phyloP scores from a whole-genome alignment of 305 asterid species.

The Euphrasia arctica region DNA sequence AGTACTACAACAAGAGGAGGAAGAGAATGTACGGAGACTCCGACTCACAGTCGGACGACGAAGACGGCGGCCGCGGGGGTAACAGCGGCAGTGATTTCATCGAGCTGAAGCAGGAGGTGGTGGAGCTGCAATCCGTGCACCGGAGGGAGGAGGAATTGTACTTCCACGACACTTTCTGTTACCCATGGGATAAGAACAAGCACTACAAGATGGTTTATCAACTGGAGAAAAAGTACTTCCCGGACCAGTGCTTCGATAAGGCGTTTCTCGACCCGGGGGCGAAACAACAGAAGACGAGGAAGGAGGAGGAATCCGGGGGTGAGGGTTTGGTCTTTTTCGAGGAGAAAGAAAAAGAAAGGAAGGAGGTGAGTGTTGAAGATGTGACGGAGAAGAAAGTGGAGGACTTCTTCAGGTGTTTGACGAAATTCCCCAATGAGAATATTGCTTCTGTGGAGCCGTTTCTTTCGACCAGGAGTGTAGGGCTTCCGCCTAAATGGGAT shows the following conservation, averaged over 20 bases:
- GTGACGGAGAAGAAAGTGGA: conserved; percentile 85
- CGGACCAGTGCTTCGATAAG: conserved; percentile 88
- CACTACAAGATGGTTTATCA: conserved; percentile 97
- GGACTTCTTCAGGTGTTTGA: conserved; percentile 94
- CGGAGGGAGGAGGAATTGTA: conserved; percentile 84
- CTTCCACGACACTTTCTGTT: conserved; percentile 77
- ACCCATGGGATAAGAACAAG: conserved; percentile 96
- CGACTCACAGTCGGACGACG: conserved; percentile 55
- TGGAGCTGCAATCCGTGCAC: conserved; percentile 72
- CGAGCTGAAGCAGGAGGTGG: conserved; percentile 87
- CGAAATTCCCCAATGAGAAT: conserved; percentile 64
- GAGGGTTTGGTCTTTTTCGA: conserved; percentile 72
- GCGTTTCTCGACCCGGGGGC: conserved; percentile 82
- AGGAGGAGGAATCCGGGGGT: conserved; percentile 23
- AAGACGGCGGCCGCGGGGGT: conserved; percentile 32
- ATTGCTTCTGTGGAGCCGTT: conserved; percentile 49
- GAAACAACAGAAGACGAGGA: conserved; percentile 18
- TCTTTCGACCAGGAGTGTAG: conserved; percentile 65
- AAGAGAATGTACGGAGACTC: conserved; percentile 73
- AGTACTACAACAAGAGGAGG: conserved; percentile 76
- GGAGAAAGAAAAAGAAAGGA: conserved; percentile 34
- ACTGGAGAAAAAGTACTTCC: conserved; percentile 90
- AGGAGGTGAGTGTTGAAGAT: conserved; percentile 43
- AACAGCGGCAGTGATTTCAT: conserved; percentile 44
- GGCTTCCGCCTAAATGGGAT: conserved; percentile 96